Evolutionary conservation across 495 filamentous ascomycete species (phyloP).

Genomic region (Podospora tetraspora): DNA sequence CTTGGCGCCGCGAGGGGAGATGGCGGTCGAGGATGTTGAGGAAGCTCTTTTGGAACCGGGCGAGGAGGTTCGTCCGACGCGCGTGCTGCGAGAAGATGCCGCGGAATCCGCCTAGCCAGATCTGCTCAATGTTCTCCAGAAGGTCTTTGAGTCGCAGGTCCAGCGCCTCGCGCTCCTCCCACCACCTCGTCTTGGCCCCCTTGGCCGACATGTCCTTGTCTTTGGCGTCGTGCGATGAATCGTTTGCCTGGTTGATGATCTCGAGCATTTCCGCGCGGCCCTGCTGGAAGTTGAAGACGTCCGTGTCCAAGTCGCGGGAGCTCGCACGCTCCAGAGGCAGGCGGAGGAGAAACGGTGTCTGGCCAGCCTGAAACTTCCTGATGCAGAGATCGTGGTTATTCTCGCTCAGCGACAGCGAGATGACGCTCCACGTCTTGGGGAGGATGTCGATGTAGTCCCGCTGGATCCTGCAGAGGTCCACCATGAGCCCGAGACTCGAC

Average conservation of each 20-base stretch:
- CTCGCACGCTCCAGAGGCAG: slow-evolving; percentile 77
- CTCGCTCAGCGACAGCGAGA: slow-evolving; percentile 80
- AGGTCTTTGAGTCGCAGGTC: slow-evolving; percentile 73
- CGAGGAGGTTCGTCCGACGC: slow-evolving; percentile 55
- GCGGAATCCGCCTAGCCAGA: slow-evolving; percentile 92
- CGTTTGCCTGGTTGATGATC: slow-evolving; percentile 72
- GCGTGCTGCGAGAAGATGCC: slow-evolving; percentile 77
- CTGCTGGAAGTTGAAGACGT: slow-evolving; percentile 74
- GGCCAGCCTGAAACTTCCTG: slow-evolving; percentile 65
- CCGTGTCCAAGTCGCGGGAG: slow-evolving; percentile 72
- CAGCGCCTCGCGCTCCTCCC: slow-evolving; percentile 73
- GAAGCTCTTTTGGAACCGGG: slow-evolving; percentile 69
- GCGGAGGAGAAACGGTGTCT: slow-evolving; percentile 75
- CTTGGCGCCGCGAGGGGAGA: slow-evolving; percentile 74
- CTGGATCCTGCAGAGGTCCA: slow-evolving; percentile 55
- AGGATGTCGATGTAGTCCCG: slow-evolving; percentile 74
- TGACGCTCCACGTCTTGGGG: slow-evolving; percentile 72
- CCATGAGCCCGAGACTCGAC: slow-evolving; percentile 34
- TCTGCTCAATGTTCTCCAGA: slow-evolving; percentile 76
- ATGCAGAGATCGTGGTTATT: slow-evolving; percentile 74
- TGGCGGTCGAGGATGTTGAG: slow-evolving; percentile 78
- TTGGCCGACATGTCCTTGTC: slow-evolving; percentile 39
- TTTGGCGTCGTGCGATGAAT: slow-evolving; percentile 59
- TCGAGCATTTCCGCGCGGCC: slow-evolving; percentile 73
- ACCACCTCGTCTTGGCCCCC: slow-evolving; percentile 77